Percentiles rank a stretch among this genome's conserved stretches.
Conservation (phyloP, 345 rosid genomes). For the Reutealis trisperma region DNA sequence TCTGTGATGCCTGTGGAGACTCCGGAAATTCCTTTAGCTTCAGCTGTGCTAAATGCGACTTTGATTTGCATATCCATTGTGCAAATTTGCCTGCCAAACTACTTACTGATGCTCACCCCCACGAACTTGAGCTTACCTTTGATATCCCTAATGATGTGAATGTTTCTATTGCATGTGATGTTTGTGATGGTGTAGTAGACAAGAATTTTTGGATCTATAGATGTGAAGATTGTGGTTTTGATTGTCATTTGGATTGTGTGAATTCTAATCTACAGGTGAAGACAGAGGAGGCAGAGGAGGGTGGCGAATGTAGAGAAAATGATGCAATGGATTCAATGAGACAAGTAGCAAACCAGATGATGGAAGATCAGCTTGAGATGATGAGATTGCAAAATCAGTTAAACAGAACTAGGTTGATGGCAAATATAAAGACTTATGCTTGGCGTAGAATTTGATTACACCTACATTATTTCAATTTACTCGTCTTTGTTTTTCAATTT, state of each 20-base stretch:
- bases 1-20: conserved; percentile 37
- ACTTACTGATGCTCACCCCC: conserved; percentile 30
- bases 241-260: too few species aligned
- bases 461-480: too few species aligned
- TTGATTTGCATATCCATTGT: conserved; percentile 44
- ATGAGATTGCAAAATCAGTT: background rate
- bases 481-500: too few species aligned
- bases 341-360: background rate
- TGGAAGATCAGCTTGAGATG: background rate
- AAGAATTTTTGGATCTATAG: too few species aligned
- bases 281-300: too few species aligned
- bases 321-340: background rate
- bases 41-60: conserved; percentile 41
- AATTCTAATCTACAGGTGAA: too few species aligned
- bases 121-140: conserved; percentile 35
- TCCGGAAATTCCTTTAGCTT: conserved; percentile 34
- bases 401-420: background rate
- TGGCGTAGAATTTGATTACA: too few species aligned
- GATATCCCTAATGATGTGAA: conserved; percentile 17
- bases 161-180: conserved; percentile 21
- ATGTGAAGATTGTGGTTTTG: too few species aligned
- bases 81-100: conserved; percentile 34
- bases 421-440: too few species aligned
- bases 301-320: too few species aligned
- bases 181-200: too few species aligned